phyloP scores from a whole-genome alignment of 2,329 filamentous ascomycete genomes.

The Hypoxylon sp. region DNA sequence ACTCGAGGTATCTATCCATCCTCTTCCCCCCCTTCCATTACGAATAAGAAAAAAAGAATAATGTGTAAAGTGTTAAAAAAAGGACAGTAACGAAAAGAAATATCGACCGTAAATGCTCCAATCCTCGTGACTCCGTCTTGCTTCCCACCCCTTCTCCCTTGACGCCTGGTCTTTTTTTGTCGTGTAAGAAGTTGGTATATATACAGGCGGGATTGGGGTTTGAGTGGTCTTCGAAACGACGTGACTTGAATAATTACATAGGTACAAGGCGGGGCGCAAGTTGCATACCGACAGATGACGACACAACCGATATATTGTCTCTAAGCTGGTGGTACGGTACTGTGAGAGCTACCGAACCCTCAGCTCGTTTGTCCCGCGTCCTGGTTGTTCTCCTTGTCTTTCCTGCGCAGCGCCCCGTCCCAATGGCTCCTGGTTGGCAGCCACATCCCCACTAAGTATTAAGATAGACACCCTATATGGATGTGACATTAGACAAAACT shows the following conservation, averaged over 20 bases:
- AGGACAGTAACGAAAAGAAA: no score
- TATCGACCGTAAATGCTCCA: no score
- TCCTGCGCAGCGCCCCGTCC: slow-evolving; percentile 10
- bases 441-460: no score
- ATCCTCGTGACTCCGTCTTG: neutral
- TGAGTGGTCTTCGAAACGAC: neutral
- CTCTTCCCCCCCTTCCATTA: slow-evolving; percentile 14
- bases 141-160: neutral
- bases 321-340: slow-evolving; percentile 37
- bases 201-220: slow-evolving; percentile 15
- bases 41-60: slow-evolving; percentile 25
- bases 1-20: neutral
- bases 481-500: slow-evolving; percentile 17
- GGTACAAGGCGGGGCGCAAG: slow-evolving; percentile 13
- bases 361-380: slow-evolving; percentile 23
- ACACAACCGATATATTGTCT: slow-evolving; percentile 36
- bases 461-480: no score
- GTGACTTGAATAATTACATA: slow-evolving; percentile 20
- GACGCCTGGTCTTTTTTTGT: slow-evolving; percentile 22
- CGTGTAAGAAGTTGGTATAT: slow-evolving; percentile 18
- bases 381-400: slow-evolving; percentile 8
- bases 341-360: slow-evolving; percentile 33
- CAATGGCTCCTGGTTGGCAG: slow-evolving; percentile 5
- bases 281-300: slow-evolving; percentile 16
- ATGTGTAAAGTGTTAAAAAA: slow-evolving; percentile 12